Percentiles rank a stretch among this genome's conserved stretches.
Evolutionary conservation across 805 yeast genomes (phyloP).

Genomic region (Monosporozyma siamensis): DNA sequence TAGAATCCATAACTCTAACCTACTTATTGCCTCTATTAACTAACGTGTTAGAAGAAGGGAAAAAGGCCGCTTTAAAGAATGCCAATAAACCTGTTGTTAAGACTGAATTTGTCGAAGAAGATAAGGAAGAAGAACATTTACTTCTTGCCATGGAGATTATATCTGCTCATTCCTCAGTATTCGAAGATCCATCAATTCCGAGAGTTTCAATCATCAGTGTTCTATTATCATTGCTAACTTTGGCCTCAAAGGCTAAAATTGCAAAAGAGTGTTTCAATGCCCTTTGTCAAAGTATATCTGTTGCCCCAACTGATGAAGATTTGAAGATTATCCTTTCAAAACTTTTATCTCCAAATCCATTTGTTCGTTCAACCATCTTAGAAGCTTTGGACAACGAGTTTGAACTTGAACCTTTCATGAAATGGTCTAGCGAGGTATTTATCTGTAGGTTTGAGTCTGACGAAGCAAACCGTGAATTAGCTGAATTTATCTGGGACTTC

Average conservation of each 20-base stretch:
- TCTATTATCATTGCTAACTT: conserved; percentile 54
- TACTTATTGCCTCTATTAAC: conserved; percentile 70
- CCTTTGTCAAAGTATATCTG: conserved; percentile 66
- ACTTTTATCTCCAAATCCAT: conserved; percentile 50
- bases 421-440: conserved; percentile 62
- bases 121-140: conserved; percentile 81
- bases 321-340: conserved; percentile 47
- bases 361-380: conserved; percentile 69
- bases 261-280: conserved; percentile 78
- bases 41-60: conserved; percentile 59
- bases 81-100: conserved; percentile 44
- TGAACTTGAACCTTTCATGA: conserved; percentile 34
- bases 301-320: conserved; percentile 49
- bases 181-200: conserved; percentile 60
- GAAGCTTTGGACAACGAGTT: conserved; percentile 84
- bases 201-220: conserved; percentile 54
- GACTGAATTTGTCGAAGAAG: conserved; percentile 70
- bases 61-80: conserved; percentile 42
- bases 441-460: conserved; percentile 71
- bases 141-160: conserved; percentile 69
- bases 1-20: conserved; percentile 59
- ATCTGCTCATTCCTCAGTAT: conserved; percentile 55
- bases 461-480: conserved; percentile 49
- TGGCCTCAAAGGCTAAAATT: conserved; percentile 70
- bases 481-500: conserved; percentile 80